Evolutionary conservation across 345 rosid genomes (phyloP).

Genomic region (Lepidium africanum): DNA sequence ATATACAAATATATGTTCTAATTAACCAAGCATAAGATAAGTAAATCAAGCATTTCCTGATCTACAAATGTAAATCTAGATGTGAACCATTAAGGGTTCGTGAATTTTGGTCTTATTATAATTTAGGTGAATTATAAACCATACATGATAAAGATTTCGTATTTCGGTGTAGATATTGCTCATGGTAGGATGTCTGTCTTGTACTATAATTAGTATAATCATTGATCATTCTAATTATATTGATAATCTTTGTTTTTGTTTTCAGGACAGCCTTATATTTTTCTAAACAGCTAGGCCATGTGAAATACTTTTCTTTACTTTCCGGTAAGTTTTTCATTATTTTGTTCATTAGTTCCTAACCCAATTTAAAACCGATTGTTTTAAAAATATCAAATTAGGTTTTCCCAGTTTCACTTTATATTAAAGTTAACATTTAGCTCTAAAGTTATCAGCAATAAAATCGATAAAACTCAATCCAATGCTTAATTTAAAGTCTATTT

Average conservation of each 20-base stretch:
- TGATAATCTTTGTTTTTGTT: not conserved
- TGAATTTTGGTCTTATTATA: not conserved
- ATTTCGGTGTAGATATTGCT: slow-evolving; percentile 6
- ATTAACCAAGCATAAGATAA: not conserved
- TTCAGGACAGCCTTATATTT: slow-evolving; percentile 9
- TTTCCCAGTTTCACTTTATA: not conserved
- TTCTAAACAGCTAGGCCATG: slow-evolving; percentile 23
- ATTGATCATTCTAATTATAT: not conserved
- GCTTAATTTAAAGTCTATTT: no score
- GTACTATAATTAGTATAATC: not conserved
- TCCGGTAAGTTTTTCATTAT: not conserved
- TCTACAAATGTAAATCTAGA: not conserved
- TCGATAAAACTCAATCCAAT: no score
- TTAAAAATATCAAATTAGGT: not conserved
- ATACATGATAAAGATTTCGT: slow-evolving; percentile 9
- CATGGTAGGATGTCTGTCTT: slow-evolving; percentile 29
- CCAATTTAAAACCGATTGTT: not conserved
- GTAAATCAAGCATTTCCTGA: not conserved
- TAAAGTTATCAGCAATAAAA: no score
- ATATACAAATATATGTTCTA: not conserved
- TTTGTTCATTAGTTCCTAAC: not conserved
- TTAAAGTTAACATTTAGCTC: not conserved
- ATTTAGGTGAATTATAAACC: slow-evolving; percentile 10
- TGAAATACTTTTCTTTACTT: slow-evolving; percentile 6
- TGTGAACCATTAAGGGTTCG: not conserved